Base-by-base conservation (phyloP, 208 protist species). In the Vickermania ingenoplastis region DNA sequence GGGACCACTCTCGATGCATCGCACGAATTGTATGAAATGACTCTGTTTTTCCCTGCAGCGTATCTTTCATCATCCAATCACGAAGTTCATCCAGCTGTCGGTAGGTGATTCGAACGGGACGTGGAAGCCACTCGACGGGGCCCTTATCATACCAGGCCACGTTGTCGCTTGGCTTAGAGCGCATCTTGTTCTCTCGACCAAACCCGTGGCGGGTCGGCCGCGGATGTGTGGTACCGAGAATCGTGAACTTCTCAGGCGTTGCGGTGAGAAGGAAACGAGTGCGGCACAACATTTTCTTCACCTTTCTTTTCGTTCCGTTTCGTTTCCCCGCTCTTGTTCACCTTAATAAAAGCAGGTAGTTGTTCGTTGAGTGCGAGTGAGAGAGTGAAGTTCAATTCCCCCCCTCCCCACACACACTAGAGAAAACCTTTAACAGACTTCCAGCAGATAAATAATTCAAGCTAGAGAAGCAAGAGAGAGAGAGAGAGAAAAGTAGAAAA, bases 11-110 rank as follows among this genome's bases (percentile, higher is more conserved):
- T 1, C 83, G 75, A 55, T 95, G 89, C 25, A 95, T 59, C 25
- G 82, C 71, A 7, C 89, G 77, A 53, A 92, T 89, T 4, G 71
- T 63, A 54, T 88, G 75, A 62, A 95, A 85, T 58, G 81, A 81
- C 22, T 83, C 78, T 13, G 59, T 82, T 14, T 71, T 60, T 0
- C 78, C 81, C 31, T 86, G 69, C 0, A 95, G 77, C 1, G 85
- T 92, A 54, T 86, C 89, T 3, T 76, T 73, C 89, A 95, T 95
- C 89, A 93, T 91, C 83, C 83, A 95, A 53, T 89, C 79, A 3
- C 83, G 82, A 52, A 93, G 72, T 53, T 82, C 64, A 45, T 95
- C 85, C 4, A 93, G 57, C 58, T 91, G 81, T 27, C 78, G 73
- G 66, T 91, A 89, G 7, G 72, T 91, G 22, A 95, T 63, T 2